Base-by-base conservation (phyloP, 371 early-diverging fungal genomes). In the Paraphysoderma sedebokerense region DNA sequence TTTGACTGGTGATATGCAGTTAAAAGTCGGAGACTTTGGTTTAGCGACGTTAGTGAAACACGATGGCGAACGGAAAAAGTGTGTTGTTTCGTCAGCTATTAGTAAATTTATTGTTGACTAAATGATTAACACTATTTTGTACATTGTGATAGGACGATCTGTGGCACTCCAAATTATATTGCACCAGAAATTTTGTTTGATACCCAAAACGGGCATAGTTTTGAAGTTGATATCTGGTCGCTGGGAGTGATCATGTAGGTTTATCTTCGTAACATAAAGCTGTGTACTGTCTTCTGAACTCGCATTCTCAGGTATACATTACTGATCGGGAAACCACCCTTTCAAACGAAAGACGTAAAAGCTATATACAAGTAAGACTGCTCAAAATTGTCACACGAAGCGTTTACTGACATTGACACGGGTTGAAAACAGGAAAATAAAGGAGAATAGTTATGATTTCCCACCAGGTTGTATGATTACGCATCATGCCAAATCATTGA, bases 101-200 rank as follows among this genome's bases (percentile, higher is more conserved):
- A 26, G 48, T 8, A 24, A 32, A 8, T 30, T 36, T n/a, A 0
- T 15, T 8, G 4, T n/a, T 27, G 4, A 54, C 47, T 20, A 41
- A 49, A 15, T 2, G n/a, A 24, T 54, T 49, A 6, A 31, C n/a
- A n/a, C 53, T 37, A 9, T 37, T 6, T 19, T 24, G 32, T 6
- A 9, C 35, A 1, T 32, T 5, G 13, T 12, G 32, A 0, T 52
- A 84, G 82, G 54, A 95, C 92, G 0, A 81, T 92, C 37, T 99
- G 87, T 57, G 99, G 99, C 12, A 99, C 99, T 3, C 98, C 98
- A 5, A 98, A 98, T 55, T 99, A 97, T 57, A 87, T 99, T 51
- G 98, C 99, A 1, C 99, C 99, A 0, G 99, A 99, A 60, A 81
- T 99, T 27, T 63, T 98, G 17, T 84, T 84, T 63, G 83, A 81